Base-by-base conservation (phyloP, 169 alveolate genomes). In the Cryptosporidium muris region DNA sequence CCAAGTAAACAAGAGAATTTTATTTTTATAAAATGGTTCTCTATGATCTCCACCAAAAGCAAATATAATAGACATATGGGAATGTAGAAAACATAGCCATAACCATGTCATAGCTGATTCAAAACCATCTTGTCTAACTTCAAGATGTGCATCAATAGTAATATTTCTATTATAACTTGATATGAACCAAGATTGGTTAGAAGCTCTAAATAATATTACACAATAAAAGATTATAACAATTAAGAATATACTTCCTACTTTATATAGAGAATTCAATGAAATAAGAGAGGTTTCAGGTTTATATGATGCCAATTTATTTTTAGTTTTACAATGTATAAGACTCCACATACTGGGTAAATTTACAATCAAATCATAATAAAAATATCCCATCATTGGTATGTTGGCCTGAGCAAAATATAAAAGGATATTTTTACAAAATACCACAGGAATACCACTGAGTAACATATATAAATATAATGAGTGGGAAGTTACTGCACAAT, bases 311-410 rank as follows among this genome's bases (percentile, higher is more conserved):
- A 74, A 58, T 36, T 74, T 74, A 14, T 56, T 58, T 74, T 66
- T 56, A 45, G 82, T 66, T 38, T n/a, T 43, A 51, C 68, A 43
- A 38, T 51, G 40, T 74, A 58, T 74, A 14, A 74, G 42, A 4
- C 68, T 68, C 82, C 82, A 74, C 8, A 74, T 68, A 60, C 82
- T 74, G 8, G 82, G 82, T 34, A 74, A 74, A 40, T 74, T 74
- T 8, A 74, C 60, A n/a, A 74, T 8, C 9, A 74, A 58, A 36
- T 68, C 60, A 36, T 74, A 74, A 11, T 56, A 40, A 74, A 74
- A 74, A 62, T 74, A 74, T 42, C 82, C 82, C 82, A 74, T 74
- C 4, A 64, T 53, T 12, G 82, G 82, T 54, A 74, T 34, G 4
- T 66, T 74, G 40, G 82, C 82, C 34, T 74, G 82, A 3, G 74